Base-by-base conservation (phyloP, 2,329 filamentous ascomycete species). In the Aspergillus sojae region DNA sequence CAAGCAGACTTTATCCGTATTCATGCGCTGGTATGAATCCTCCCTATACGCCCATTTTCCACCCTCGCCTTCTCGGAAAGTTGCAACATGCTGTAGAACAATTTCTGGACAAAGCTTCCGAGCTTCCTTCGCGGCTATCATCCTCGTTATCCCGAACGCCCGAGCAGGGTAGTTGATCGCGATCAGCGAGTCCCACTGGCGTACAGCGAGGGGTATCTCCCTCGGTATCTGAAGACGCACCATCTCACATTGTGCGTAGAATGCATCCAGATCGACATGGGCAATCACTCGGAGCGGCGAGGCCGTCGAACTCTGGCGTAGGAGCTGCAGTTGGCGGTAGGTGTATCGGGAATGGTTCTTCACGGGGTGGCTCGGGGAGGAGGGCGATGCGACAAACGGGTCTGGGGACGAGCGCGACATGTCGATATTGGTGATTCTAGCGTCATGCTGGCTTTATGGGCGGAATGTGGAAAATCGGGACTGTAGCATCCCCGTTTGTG, bases 241-340 rank as follows among this genome's bases (percentile, higher is more conserved):
- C 86, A 94, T 96, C 80, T 99, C 95, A 75, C 93, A 97, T 82
- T 99, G 95, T 4, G 91, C 91, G 77, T 99, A 99, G 79, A 99
- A 99, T 45, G 94, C 94, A 85, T 99, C 95, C 64, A 99, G 88
- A 73, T 99, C 95, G 67, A 98, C 88, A 77, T 97, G 94, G 7
- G 93, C 92, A 70, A 97, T 88, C 32, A 96, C 91, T 53, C 95
- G 89, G 41, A 99, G 84, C 1, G 94, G 94, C 57, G 88, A 93
- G 10, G 88, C 87, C 0, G 89, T 84, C 39, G 87, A 88, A 68
- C 86, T 93, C 11, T 88, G 85, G 7, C 89, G 87, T 62, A 98
- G 86, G 67, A 94, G 89, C 39, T 87, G 84, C 19, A 98, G 85
- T 60, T 98, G 89, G 65, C 91, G 91, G 76, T 91, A 93, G 3